Conservation (phyloP, 768 basidiomycete genomes). For the Boletellus sp. region DNA sequence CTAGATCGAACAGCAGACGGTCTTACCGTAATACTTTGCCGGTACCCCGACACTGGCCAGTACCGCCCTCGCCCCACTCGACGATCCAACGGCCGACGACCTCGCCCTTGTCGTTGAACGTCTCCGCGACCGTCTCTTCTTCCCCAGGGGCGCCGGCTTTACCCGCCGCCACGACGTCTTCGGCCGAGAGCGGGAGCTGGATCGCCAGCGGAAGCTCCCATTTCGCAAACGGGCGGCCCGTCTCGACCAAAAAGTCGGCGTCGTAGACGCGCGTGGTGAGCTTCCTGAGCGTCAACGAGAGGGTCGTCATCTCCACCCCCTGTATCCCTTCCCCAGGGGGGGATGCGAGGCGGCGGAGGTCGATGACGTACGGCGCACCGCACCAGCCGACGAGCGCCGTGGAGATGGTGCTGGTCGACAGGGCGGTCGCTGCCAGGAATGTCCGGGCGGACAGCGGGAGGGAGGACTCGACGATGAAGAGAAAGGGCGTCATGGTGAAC, state of each 20-base stretch:
- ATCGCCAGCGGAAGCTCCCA: constrained; percentile 70
- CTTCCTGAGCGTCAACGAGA: constrained; percentile 54
- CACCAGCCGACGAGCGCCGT: constrained; percentile 71
- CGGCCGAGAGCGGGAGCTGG: constrained; percentile 37
- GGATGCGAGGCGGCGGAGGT: constrained; percentile 49
- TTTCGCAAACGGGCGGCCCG: constrained; percentile 67
- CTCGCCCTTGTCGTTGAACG: constrained; percentile 51
- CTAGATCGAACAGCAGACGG: background rate
- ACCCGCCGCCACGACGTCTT: constrained; percentile 30
- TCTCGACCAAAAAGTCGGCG: constrained; percentile 63
- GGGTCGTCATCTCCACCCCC: constrained; percentile 67
- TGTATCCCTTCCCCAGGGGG: constrained; percentile 43
- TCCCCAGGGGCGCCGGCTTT: constrained; percentile 40
- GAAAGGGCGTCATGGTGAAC: constrained; percentile 67
- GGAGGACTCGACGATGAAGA: constrained; percentile 76
- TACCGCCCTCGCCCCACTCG: constrained; percentile 63
- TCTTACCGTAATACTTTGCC: constrained; percentile 66
- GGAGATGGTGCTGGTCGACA: constrained; percentile 69
- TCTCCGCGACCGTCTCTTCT: constrained; percentile 83
- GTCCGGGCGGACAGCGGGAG: constrained; percentile 67
- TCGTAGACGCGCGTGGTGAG: constrained; percentile 74
- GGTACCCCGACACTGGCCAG: constrained; percentile 57
- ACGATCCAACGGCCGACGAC: constrained; percentile 78
- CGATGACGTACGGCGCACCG: constrained; percentile 70
- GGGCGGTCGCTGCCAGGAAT: constrained; percentile 63